Evolutionary conservation across 2,329 filamentous ascomycete genomes (phyloP), one percentile per base, ranked within the genome.

Genomic region (Ceratocystis destructans): DNA sequence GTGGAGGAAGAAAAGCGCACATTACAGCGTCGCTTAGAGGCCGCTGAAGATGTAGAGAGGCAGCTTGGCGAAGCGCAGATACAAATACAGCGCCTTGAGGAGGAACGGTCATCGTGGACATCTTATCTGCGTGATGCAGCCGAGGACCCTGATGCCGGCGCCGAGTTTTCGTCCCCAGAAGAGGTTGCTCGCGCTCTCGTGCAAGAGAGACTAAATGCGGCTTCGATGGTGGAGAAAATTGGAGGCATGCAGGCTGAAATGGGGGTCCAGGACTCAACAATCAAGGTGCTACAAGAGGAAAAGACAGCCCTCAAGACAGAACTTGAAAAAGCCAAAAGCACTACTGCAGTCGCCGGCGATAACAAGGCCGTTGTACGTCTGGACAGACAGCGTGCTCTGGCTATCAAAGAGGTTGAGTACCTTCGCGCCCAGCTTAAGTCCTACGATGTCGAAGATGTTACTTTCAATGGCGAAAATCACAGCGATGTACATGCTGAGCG

Each of bases 1-100:
- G 88, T 97, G 0, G 91, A 99, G 73, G 94, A 99, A 74, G 91
- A 99, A 77, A 97, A 97, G 79, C 82, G 89, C 69, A 84, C 85
- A 0, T 77, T 99, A 25, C 87, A 94, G 74, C 85, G 86, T 41
- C 90, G 86, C 72, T 74, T 99, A 1, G 85, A 90, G 68, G 79
- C 87, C 46, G 87, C 93, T 75, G 85, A 89, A 67, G 80, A 83
- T 12, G 72, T 96, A 8, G 85, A 94, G 72, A 80, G 83, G 33
- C 89, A 96, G 72, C 79, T 97, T 12, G 81, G 84, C 8, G 93
- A 96, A 73, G 83, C 88, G 22, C 83, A 88, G 69, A 80, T 96
- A 48, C 91, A 96, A 72, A 87, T 89, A 65, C 89, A 95, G 72
- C 82, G 92, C 2, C 78, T 99, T 0, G 90, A 97, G 73, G 90